Evolutionary conservation across 768 basidiomycete species (phyloP).

Genomic region (Candolleomyces eurysporus): DNA sequence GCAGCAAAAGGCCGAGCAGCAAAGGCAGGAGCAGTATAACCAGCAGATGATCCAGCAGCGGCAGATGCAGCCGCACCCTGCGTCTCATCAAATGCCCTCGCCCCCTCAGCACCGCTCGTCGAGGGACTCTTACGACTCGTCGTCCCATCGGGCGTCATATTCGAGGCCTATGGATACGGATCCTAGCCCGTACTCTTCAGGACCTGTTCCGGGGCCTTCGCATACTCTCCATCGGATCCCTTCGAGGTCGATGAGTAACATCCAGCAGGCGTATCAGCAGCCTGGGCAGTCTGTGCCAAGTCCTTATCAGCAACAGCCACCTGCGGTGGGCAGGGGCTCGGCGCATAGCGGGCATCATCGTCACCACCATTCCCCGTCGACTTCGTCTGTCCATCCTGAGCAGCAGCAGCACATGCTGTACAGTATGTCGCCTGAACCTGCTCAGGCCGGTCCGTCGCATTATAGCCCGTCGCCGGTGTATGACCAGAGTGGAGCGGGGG

Average conservation of each 20-base stretch:
- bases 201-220: not conserved
- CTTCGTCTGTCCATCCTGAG: constrained; percentile 2
- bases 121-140: not conserved
- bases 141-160: not conserved
- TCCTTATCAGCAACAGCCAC: constrained; percentile 5
- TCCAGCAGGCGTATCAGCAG: constrained; percentile 22
- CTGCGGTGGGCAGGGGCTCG: not conserved
- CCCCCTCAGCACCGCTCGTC: not conserved
- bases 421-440: constrained; percentile 23
- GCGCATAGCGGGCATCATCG: constrained; percentile 5
- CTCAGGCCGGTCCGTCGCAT: constrained; percentile 15
- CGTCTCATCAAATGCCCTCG: not conserved
- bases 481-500: not conserved
- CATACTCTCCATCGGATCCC: constrained; percentile 9
- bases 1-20: constrained; percentile 15
- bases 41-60: constrained; percentile 13
- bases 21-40: constrained; percentile 12
- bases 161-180: constrained; percentile 1
- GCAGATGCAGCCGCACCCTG: constrained; percentile 2
- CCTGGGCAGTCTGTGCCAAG: constrained; percentile 10
- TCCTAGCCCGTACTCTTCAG: not conserved
- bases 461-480: constrained; percentile 12
- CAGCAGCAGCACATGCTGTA: constrained; percentile 23
- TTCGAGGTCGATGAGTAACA: constrained; percentile 18
- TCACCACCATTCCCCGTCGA: constrained; percentile 11